These are phyloP conservation scores for Corylus americana DNA, from an alignment of 306 rosid genomes.

Conservation along the genomic window DNA sequence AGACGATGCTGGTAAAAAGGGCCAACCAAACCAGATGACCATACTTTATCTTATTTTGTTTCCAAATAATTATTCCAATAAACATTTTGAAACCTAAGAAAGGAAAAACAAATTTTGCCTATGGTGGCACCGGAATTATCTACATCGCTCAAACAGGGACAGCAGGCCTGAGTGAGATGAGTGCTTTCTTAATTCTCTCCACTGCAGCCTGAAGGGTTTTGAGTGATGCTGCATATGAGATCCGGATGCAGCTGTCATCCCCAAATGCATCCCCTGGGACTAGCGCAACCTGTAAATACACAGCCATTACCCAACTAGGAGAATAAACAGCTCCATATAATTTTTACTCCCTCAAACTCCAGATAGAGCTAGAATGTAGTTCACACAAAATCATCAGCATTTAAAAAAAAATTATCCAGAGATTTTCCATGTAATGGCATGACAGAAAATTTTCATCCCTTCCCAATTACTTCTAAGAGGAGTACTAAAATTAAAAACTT, in stretches of 20 bases:
- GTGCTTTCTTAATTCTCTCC: constrained; percentile 81
- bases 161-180: constrained; percentile 43
- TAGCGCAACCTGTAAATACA: constrained; percentile 73
- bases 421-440: neutral
- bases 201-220: constrained; percentile 71
- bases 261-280: constrained; percentile 97
- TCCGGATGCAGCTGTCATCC: constrained; percentile 80
- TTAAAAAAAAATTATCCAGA: neutral
- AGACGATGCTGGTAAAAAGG: neutral
- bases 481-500: neutral
- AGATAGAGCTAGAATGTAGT: neutral
- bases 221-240: constrained; percentile 89
- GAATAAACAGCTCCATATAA: neutral
- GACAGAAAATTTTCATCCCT: neutral
- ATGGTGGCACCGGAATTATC: neutral
- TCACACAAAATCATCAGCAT: neutral
- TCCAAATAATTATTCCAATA: constrained; percentile 21
- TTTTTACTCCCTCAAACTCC: neutral
- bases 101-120: constrained; percentile 18
- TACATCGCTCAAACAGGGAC: constrained; percentile 40
- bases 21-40: neutral
- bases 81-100: constrained; percentile 21
- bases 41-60: neutral
- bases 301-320: constrained; percentile 8
- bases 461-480: neutral